Base-by-base conservation (phyloP, 371 early-diverging fungal genomes). In the Batrachochytrium dendrobatidis region DNA sequence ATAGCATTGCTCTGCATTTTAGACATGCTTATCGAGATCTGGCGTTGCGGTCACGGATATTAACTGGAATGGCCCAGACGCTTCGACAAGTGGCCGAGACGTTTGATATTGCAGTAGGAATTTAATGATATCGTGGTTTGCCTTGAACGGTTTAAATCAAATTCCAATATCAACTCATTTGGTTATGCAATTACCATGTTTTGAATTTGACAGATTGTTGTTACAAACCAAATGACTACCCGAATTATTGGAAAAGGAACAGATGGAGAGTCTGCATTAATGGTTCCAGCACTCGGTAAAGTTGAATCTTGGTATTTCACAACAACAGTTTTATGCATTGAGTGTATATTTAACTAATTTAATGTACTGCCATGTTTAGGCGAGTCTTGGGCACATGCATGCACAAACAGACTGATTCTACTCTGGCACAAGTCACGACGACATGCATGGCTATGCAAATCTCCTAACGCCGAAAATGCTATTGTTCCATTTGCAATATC, bases 1-100 rank as follows among this genome's bases (percentile, higher is more conserved):
- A 87, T 65, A 79, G 77, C 4, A 79, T 86, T 20, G 79, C 86
- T 6, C 84, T 79, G 61, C 86, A 79, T 59, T 80, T 86, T 52
- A 64, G 85, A 31, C 67, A 80, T 20, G 77, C 74, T 33, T 70
- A 79, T 44, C 45, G 63, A 17, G 71, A 81, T 48, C 67, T 74
- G 61, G 60, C 66, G 2, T 45, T 73, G 35, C 66, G 85, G 3
- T 68, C 75, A 4, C 60, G 71, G 1, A 49, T 83, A 17, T 49
- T 84, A n/a, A 63, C 72, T 20, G 66, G 65, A 18, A 63, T 80
- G 30, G 80, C 80, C 7, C 76, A 74, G 25, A 57, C 66, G 2
- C 57, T 86, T 2, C 55, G 75, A 3, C 58, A 71, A 33, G 20
- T 79, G n/a, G 83, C 83, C 0, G 70, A 69, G 28, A 39, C 61